Conservation (phyloP, 768 basidiomycete genomes). For the Dioszegia crocea region DNA sequence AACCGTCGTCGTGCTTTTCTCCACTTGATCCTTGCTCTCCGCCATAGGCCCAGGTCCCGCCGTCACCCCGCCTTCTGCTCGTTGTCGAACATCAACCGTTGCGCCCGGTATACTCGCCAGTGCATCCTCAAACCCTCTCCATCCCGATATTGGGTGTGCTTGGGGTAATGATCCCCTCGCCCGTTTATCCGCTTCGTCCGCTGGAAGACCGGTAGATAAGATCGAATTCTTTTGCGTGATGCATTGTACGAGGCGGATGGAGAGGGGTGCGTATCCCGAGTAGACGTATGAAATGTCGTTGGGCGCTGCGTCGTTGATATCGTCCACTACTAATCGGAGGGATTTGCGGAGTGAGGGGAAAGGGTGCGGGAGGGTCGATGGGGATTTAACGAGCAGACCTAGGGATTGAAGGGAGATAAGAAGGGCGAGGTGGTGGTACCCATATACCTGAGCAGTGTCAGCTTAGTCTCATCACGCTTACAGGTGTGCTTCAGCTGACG, state of each 20-base stretch:
- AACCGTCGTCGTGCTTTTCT: constrained; percentile 72
- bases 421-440: constrained; percentile 56
- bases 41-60: neutral
- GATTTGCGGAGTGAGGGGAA: constrained; percentile 72
- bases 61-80: constrained; percentile 17
- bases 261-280: constrained; percentile 93
- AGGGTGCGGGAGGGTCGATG: constrained; percentile 58
- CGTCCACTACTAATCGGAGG: constrained; percentile 82
- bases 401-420: constrained; percentile 51
- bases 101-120: constrained; percentile 75
- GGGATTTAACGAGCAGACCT: constrained; percentile 60
- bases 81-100: constrained; percentile 68
- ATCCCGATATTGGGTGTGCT: constrained; percentile 89
- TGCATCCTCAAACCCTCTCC: constrained; percentile 96
- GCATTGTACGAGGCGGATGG: constrained; percentile 85
- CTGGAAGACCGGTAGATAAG: constrained; percentile 48
- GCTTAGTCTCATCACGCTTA: constrained; percentile 47
- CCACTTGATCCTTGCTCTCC: constrained; percentile 40
- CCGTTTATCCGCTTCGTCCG: constrained; percentile 29
- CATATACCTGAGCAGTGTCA: constrained; percentile 64
- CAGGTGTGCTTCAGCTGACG: constrained; percentile 50
- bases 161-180: constrained; percentile 56
- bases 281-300: constrained; percentile 95
- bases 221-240: constrained; percentile 86
- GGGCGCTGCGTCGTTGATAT: constrained; percentile 64